Evolutionary conservation across 2,329 filamentous ascomycete species (phyloP), one percentile per base, ranked within the genome.

Genomic region (Fusarium newnesense): DNA sequence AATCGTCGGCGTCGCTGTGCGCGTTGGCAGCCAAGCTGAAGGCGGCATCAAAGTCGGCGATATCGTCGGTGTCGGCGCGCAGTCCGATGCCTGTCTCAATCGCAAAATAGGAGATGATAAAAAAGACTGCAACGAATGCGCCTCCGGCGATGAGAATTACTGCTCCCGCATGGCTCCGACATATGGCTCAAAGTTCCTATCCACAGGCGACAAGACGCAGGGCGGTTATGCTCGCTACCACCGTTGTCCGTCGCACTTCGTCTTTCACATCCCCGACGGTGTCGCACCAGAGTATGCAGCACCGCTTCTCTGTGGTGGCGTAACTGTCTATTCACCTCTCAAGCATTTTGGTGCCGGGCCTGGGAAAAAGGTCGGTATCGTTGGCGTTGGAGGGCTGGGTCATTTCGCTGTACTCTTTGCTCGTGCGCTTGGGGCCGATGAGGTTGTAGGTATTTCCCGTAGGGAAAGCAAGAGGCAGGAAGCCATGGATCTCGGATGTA

Each of bases 281-380:
- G 87, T 96, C 32, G 78, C 84, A 3, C 87, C 86, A 42, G 84
- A 84, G 50, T 81, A 90, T 46, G 93, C 91, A 1, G 94, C 93
- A 2, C 93, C 93, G 3, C 94, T 95, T 92, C 87, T 96, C 68
- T 97, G 94, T 80, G 94, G 93, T 16, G 94, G 94, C 64, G 85
- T 96, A 43, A 96, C 94, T 1, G 90, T 90, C 49, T 97, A 91
- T 84, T 92, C 89, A 53, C 94, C 94, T 1, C 87, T 97, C 4
- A 90, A 93, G 85, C 53, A 61, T 4, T 65, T 69, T 3, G 72
- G 70, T 4, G 70, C 64, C 5, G 67, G 62, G 0, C 90, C 90
- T 0, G 91, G 91, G 10, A 93, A 91, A 80, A 85, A 79, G 12
- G 89, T 94, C 2, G 91, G 90, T 0, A 88, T 93, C 49, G 83